Evolutionary conservation across 2,329 filamentous ascomycete species (phyloP).

Genomic region (Endocalyx cinctus): DNA sequence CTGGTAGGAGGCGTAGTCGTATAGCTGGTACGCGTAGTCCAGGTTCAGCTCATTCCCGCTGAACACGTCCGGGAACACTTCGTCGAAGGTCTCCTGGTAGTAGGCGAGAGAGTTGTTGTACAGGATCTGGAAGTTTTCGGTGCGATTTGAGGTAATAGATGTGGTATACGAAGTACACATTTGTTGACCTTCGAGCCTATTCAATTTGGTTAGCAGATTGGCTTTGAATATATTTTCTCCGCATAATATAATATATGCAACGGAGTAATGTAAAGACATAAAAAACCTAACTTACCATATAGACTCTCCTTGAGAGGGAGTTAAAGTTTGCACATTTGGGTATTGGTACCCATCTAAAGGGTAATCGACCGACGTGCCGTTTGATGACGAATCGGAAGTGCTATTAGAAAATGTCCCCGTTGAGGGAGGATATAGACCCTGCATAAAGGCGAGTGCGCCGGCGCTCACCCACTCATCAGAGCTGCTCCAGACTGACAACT

Average conservation of each 20-base stretch:
- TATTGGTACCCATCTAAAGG: slow-evolving; percentile 80
- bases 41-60: slow-evolving; percentile 32
- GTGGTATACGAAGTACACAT: too few species aligned
- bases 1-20: slow-evolving; percentile 52
- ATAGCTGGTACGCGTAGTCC: slow-evolving; percentile 48
- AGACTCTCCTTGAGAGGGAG: slow-evolving; percentile 38
- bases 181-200: too few species aligned
- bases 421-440: slow-evolving; percentile 77
- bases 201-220: too few species aligned
- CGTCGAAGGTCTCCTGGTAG: slow-evolving; percentile 38
- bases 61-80: slow-evolving; percentile 35
- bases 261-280: too few species aligned
- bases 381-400: slow-evolving; percentile 31
- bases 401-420: too few species aligned
- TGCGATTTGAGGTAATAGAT: too few species aligned
- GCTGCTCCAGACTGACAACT: slow-evolving; percentile 39
- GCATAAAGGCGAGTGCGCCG: slow-evolving; percentile 72
- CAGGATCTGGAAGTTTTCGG: too few species aligned
- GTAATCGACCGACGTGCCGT: slow-evolving; percentile 55
- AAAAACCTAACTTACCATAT: slow-evolving; percentile 42
- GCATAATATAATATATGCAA: too few species aligned
- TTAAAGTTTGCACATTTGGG: slow-evolving; percentile 58
- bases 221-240: too few species aligned
- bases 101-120: slow-evolving; percentile 27
- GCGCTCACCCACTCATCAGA: slow-evolving; percentile 50